These are phyloP conservation scores for Lodderomyces jiufengensis DNA, from an alignment of 1,139 yeast species.

Conservation along the genomic window DNA sequence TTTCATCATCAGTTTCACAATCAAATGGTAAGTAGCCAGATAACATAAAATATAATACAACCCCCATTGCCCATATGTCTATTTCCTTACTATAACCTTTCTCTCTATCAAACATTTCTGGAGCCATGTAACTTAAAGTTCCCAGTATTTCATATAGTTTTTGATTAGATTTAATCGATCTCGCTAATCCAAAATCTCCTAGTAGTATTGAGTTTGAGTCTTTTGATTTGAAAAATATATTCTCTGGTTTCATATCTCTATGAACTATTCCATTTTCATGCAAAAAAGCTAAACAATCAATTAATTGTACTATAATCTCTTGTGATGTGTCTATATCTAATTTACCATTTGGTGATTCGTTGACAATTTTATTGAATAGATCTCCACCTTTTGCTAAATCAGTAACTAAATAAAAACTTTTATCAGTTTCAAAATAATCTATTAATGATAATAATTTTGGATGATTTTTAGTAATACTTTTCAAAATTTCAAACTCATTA, in stretches of 20 bases:
- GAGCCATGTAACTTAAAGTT: constrained; percentile 75
- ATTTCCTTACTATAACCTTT: constrained; percentile 57
- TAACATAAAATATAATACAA: constrained; percentile 64
- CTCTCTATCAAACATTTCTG: constrained; percentile 50
- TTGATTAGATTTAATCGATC: constrained; percentile 24
- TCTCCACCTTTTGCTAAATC: constrained; percentile 72
- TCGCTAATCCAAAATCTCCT: constrained; percentile 72
- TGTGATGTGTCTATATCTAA: constrained; percentile 49
- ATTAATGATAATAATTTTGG: constrained; percentile 52
- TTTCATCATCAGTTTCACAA: constrained; percentile 69
- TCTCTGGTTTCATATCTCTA: constrained; percentile 42
- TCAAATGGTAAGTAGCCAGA: constrained; percentile 81
- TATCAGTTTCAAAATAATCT: constrained; percentile 68
- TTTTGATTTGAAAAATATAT: constrained; percentile 27
- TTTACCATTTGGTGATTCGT: constrained; percentile 22
- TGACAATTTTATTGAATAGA: constrained; percentile 56
- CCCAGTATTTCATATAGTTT: constrained; percentile 44
- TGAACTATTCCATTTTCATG: constrained; percentile 37
- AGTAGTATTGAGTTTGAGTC: constrained; percentile 41
- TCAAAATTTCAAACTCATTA: constrained; percentile 54
- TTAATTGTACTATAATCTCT: constrained; percentile 29
- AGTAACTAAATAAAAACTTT: constrained; percentile 58
- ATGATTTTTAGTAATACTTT: constrained; percentile 47
- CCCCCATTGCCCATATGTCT: constrained; percentile 80
- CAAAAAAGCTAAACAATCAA: constrained; percentile 28